Evolutionary conservation across 148 eudicot species (phyloP), one percentile per base, ranked within the genome.

Genomic region (Rhododendron griersonianum): DNA sequence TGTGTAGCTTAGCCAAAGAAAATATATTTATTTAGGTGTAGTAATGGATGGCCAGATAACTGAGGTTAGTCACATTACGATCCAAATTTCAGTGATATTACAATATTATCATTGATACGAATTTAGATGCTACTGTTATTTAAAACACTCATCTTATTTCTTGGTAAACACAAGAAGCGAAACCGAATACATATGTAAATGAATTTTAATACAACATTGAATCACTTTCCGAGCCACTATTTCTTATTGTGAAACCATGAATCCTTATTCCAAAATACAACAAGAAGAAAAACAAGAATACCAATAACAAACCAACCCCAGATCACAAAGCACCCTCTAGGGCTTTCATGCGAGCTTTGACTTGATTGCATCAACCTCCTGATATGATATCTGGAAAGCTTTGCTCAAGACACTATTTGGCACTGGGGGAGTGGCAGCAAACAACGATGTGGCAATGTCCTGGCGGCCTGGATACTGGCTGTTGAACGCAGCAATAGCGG

Each of bases 401-500:
- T 61, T 67, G 7, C 85, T 44, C 86, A 87, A 65, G 51, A 87
- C 86, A 50, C n/a, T 37, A 23, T 82, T 44, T 19, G 86, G 69
- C n/a, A 87, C 83, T 2, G 82, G 45, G 4, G 86, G 88, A 7
- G 44, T 30, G 2, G 88, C 30, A 3, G 78, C 59, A 44, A 87
- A 87, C 78, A 87, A 25, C 1, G 85, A 59, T 65, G 47, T 44
- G 37, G 86, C 83, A 16, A 84, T 83, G 6, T 44, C 21, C 35
- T 63, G 59, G 3, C 69, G 48, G 2, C 87, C 89, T 1, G 90
- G 92, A 45, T 89, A 53, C 89, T 90, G 93, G 87, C 93, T 91
- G 76, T 90, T 87, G 86, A 91, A 91, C 45, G 86, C 90, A 5
- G 89, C 41, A 25, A 91, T 30, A 3, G 83, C 89, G 0, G 89